Base-by-base conservation (phyloP, 345 rosid genomes). In the Pistacia vera region DNA sequence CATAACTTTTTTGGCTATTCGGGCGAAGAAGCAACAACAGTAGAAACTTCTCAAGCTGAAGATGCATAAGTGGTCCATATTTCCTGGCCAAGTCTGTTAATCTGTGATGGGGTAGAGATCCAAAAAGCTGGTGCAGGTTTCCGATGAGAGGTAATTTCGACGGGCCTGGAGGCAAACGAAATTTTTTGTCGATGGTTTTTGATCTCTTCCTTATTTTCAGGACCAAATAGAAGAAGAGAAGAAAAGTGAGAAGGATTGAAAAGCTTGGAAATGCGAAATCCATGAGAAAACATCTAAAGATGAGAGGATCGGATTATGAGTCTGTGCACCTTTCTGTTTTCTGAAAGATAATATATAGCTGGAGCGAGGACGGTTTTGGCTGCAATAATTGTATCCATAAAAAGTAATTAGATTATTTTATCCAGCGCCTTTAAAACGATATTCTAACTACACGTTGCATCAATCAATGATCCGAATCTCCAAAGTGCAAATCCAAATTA, bases 111-210 rank as follows among this genome's bases (percentile, higher is more conserved):
- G 84, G 84, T 0, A 74, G 66, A 25, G 69, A 13, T 9, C 77
- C 72, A 56, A n/a, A 11, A 0, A 83, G 63, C 30, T 77, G 79
- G 60, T 78, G 87, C 41, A 83, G 2, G 59, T 81, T 86, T 6
- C 87, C 87, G 2, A 81, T 52, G 5, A 86, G 0, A 33, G 87
- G 87, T 5, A 83, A 63, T 57, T 73, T 79, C 79, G 71, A 48
- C 36, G 87, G 89, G 4, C 85, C 87, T 3, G 87, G 85, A 5
- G 83, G 85, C 10, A 74, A 72, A 6, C 72, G 62, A 30, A 20
- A 8, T n/a, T 18, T 18, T 28, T 28, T 60, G 28, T 20, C 25
- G 17, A 8, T 33, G 49, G 20, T 28, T 55, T 70, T 18, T 25
- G 46, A 30, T 35, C 16, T 70, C 13, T 69, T 68, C 13, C 9